A percentile compares a stretch with the other conserved stretches of the same genome.
Conservation (phyloP, 176 grass and related monocot species). For the Cocos nucifera region DNA sequence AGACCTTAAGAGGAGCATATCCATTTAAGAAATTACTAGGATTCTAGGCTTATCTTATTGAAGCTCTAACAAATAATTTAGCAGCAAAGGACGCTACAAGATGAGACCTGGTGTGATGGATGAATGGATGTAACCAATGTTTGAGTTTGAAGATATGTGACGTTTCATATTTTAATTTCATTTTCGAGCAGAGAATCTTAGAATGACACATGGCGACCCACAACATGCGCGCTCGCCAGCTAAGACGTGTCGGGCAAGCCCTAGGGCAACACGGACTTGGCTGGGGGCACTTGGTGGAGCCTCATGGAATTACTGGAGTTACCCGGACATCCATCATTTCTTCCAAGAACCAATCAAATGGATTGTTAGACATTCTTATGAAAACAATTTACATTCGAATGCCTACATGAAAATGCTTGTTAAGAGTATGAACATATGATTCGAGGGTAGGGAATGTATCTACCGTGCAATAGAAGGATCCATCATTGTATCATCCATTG, state of each 20-base stretch:
- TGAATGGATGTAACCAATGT: background rate
- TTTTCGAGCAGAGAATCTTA: background rate
- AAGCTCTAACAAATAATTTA: no score
- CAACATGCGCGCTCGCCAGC: constrained; percentile 1
- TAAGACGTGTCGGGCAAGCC: constrained; percentile 3
- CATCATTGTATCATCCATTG: no score
- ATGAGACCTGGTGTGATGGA: background rate
- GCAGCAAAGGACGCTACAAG: no score
- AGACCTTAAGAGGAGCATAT: background rate
- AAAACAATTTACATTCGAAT: no score
- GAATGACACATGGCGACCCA: background rate
- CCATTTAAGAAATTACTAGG: background rate
- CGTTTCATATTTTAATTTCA: background rate
- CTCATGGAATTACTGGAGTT: background rate
- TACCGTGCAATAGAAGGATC: no score
- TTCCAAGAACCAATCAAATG: background rate
- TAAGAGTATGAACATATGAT: no score
- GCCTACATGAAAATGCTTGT: no score
- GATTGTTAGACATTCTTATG: no score
- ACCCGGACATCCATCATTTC: no score
- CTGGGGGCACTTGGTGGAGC: background rate
- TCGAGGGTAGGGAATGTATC: no score
- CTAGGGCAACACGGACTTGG: background rate
- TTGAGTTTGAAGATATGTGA: no score
- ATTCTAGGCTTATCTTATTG: no score